Evolutionary conservation across 768 basidiomycete species (phyloP), one percentile per base, ranked within the genome.

Genomic region (Lepiota subincarnata): DNA sequence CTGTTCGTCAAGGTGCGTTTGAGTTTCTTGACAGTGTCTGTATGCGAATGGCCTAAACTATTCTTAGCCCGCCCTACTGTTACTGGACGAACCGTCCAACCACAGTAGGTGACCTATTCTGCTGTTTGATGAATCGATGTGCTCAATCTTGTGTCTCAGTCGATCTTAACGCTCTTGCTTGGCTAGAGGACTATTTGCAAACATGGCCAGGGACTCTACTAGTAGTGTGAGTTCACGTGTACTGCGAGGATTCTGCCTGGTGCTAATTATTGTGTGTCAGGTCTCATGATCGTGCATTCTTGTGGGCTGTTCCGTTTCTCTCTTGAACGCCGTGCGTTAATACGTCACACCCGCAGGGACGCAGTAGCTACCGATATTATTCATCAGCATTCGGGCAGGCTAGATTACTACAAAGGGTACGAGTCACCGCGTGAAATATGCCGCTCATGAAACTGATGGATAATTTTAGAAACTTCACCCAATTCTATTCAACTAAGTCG

Each of bases 401-500:
- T 98, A 16, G 94, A 98, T 67, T 98, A 98, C 73, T 98, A 95
- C 76, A 97, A 98, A 74, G 97, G 96, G 84, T 89, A 62, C 22
- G 73, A 59, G n/a, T 36, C 4, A 11, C 3, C 18, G 31, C 13
- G 14, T 26, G 2, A 41, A 37, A 55, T 13, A 20, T 6, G 13
- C 22, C 42, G 2, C 47, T 57, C 24, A 49, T 54, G 8, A 56
- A 50, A 39, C 62, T 50, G 20, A 55, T 14, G 10, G 4, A 24
- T 6, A 7, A 19, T 41, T 38, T 34, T 59, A 92, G 89, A 54
- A 98, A 98, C 73, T 99, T 98, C 70, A 86, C 90, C 1, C 95
- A 98, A 68, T 98, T 99, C 79, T 98, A 99, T 67, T 95, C 96
- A 1, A 98, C 96, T 18, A 98, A 98, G 72, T 90, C 88, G 3